phyloP scores from a whole-genome alignment of 2,329 filamentous ascomycete species.

The Penicillium sp. region DNA sequence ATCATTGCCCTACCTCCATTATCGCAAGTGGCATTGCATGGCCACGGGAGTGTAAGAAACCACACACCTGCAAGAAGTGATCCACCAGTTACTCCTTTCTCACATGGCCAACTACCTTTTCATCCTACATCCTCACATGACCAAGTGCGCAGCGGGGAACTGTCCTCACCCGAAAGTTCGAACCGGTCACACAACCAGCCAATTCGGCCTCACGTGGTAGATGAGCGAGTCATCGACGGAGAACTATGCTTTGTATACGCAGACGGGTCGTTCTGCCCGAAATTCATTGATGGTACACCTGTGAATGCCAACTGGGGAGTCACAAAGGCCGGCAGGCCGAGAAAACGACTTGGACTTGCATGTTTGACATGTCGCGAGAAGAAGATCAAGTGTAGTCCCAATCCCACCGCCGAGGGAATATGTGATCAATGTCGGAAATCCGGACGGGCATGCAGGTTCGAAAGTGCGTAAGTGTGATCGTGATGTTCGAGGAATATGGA shows the following conservation, averaged over 20 bases:
- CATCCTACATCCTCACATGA: constrained; percentile 18
- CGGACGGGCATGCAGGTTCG: constrained; percentile 77
- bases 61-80: constrained; percentile 21
- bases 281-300: constrained; percentile 75
- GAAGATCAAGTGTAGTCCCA: constrained; percentile 95
- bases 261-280: constrained; percentile 76
- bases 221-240: constrained; percentile 56
- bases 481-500: background rate
- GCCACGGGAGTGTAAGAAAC: constrained; percentile 20
- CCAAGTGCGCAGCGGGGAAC: constrained; percentile 9
- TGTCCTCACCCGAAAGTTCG: constrained; percentile 17
- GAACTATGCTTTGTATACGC: constrained; percentile 83
- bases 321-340: constrained; percentile 88
- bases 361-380: constrained; percentile 91
- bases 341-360: constrained; percentile 86
- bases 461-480: constrained; percentile 67
- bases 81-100: constrained; percentile 18
- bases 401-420: constrained; percentile 55
- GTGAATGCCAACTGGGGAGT: constrained; percentile 93
- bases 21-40: constrained; percentile 29
- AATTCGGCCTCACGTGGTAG: constrained; percentile 36
- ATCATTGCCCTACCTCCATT: constrained; percentile 30
- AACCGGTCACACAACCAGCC: constrained; percentile 16
- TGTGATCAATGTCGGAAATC: constrained; percentile 93
- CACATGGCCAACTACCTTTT: constrained; percentile 19